Conservation (phyloP, 2,329 filamentous ascomycete species). For the Atkinsonella texensis region DNA sequence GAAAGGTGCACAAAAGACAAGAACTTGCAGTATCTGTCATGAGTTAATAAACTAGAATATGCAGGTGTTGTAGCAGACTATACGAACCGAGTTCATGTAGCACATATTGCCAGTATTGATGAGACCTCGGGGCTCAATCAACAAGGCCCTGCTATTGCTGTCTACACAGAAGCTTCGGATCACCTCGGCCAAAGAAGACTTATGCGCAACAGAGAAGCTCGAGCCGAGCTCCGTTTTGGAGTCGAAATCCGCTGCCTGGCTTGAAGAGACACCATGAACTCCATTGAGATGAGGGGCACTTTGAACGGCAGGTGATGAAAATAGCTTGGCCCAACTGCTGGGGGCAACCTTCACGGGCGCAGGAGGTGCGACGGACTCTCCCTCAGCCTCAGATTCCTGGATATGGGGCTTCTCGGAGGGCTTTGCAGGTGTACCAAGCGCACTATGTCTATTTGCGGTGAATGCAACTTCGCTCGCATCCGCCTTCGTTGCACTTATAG, state of each 20-base stretch:
- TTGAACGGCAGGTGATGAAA: slow-evolving; percentile 18
- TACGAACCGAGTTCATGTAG: slow-evolving; percentile 98
- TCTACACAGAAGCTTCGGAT: slow-evolving; percentile 61
- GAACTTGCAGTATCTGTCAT: slow-evolving; percentile 75
- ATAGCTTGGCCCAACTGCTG: slow-evolving; percentile 29
- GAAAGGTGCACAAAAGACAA: slow-evolving; percentile 88
- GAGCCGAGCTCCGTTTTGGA: slow-evolving; percentile 12
- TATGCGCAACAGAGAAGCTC: slow-evolving; percentile 32
- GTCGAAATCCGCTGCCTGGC: slow-evolving; percentile 15
- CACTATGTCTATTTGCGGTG: neutral
- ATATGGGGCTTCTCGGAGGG: slow-evolving; percentile 13
- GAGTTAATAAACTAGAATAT: slow-evolving; percentile 20
- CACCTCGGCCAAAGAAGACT: slow-evolving; percentile 60
- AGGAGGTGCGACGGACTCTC: slow-evolving; percentile 9
- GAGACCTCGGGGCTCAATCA: slow-evolving; percentile 83
- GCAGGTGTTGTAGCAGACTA: neutral
- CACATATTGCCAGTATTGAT: slow-evolving; percentile 99
- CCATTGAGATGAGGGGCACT: slow-evolving; percentile 9
- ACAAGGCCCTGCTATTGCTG: slow-evolving; percentile 55
- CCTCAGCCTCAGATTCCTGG: slow-evolving; percentile 9
- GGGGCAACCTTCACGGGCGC: slow-evolving; percentile 20
- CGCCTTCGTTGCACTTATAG: neutral
- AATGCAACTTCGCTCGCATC: neutral
- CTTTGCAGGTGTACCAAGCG: slow-evolving; percentile 10
- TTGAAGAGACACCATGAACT: slow-evolving; percentile 16